Evolutionary conservation across 2,329 filamentous ascomycete species (phyloP), one percentile per base, ranked within the genome.

Genomic region (Hysterium pulicare): DNA sequence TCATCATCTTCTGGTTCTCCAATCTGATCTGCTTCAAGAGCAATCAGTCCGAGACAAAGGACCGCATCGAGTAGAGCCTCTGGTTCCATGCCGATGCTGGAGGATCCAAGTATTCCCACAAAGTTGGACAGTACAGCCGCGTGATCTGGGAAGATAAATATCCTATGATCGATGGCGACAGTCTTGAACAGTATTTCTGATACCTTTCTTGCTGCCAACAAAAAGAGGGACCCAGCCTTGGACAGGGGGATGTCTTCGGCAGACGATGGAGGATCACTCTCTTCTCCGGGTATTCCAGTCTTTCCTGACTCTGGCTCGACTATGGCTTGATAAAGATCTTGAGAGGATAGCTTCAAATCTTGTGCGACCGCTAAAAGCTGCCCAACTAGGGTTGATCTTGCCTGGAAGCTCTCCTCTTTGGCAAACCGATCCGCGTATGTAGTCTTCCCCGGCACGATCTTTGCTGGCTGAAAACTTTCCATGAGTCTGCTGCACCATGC

Each of bases 361-460:
- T 79, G 74, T 13, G 83, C 78, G 40, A 88, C 71, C 15, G 83
- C 81, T 71, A 83, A 82, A 19, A 90, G 68, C 57, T 90, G 83
- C 0, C 86, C 86, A n/a, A 87, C 75, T 35, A 86, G 76, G 5
- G 79, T 77, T 47, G 87, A 81, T 44, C 79, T 74, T 13, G 77
- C 77, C 45, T 81, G 75, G 23, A 88, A 66, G 31, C 75, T 68
- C 31, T 82, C 74, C 11, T 86, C 77, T 32, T 83, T 74, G 33
- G 81, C 79, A 54, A 86, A 90, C 3, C 77, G 75, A 49, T 82
- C 77, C 36, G 79, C 75, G 52, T 81, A 73, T 2, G 82, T 87
- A 51, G 71, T 72, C 44, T 77, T 79, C 2, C 79, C 76, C 0
- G 80, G 77, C 5, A 90, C 74, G 17, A 81, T 73, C 55, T 75